Evolutionary conservation across 768 basidiomycete genomes (phyloP), one percentile per base, ranked within the genome.

Genomic region (Daedalea quercina): DNA sequence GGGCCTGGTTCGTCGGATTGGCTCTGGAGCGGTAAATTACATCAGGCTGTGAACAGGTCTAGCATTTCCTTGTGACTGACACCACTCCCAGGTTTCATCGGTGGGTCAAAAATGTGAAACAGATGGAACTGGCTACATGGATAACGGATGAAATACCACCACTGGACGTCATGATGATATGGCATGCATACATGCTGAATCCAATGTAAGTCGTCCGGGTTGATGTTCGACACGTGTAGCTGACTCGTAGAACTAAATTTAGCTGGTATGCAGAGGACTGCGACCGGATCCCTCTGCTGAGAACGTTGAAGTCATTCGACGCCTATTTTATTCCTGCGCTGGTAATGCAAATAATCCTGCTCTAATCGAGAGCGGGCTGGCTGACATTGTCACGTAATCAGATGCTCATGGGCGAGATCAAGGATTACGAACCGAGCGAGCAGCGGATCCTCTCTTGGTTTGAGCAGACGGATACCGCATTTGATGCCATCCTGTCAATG

Each of bases 121-220:
- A 63, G 59, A 31, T 6, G 28, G 28, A 31, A 6, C 6, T 69
- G 9, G 66, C 61, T 47, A 57, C 54, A 34, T 68, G 68, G 31
- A 52, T 69, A 34, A 20, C 50, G 22, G 52, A 46, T 2, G 58
- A 68, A 12, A 44, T 70, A 17, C 72, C 72, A 0, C 72, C 72
- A 12, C 24, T 70, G 25, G 73, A 73, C 35, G 72, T 73, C 20
- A 66, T 68, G 63, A 71, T 73, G 71, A 68, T 73, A n/a, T 72
- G 73, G 68, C 72, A 73, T 19, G 72, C 71, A 1, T 74, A 75
- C 58, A 19, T 70, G 44, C 69, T 73, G 22, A 70, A 60, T 44
- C 72, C 72, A 11, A 61, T 64, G 73, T 73, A 59, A 58, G 61
- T 24, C n/a, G 11, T 9, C n/a, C 25, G 37, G 50, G 22, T 25